Evolutionary conservation across 164 flowering plant species (phyloP).

Genomic region (Umbilicus rupestris): DNA sequence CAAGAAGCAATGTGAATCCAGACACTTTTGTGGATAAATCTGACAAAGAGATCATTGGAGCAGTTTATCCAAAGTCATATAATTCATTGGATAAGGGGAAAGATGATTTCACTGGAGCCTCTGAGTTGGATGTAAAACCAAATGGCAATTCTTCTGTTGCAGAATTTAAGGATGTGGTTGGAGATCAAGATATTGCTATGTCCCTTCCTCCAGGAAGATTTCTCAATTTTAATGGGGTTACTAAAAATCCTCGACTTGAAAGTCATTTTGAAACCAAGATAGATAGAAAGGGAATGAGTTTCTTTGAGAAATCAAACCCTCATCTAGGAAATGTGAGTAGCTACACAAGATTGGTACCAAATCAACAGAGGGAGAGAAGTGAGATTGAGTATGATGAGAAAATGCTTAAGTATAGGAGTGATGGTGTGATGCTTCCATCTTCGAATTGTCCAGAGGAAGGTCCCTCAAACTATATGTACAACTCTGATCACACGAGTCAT

Average conservation of each 20-base stretch:
- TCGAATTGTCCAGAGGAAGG: slow-evolving; percentile 27
- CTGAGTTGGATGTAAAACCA: slow-evolving; percentile 19
- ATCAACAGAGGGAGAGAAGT: not conserved
- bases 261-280: slow-evolving; percentile 12
- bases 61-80: slow-evolving; percentile 5
- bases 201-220: not conserved
- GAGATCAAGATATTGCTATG: slow-evolving; percentile 7
- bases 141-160: slow-evolving; percentile 16
- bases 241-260: slow-evolving; percentile 10
- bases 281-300: slow-evolving; percentile 9
- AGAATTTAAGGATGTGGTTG: slow-evolving; percentile 13
- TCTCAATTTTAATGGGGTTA: slow-evolving; percentile 11
- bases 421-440: slow-evolving; percentile 9
- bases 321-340: not conserved
- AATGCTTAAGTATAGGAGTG: not conserved
- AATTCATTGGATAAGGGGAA: slow-evolving; percentile 1
- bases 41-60: slow-evolving; percentile 19
- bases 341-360: not conserved
- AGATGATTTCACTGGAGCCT: slow-evolving; percentile 16
- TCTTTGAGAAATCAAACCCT: not conserved
- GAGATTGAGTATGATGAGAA: not conserved
- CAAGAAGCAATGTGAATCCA: slow-evolving; percentile 12
- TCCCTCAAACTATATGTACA: slow-evolving; percentile 25
- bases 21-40: slow-evolving; percentile 19
- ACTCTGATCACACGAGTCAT: slow-evolving; percentile 14